phyloP scores from a whole-genome alignment of 805 yeast species.

The Starmerella etchellsii region DNA sequence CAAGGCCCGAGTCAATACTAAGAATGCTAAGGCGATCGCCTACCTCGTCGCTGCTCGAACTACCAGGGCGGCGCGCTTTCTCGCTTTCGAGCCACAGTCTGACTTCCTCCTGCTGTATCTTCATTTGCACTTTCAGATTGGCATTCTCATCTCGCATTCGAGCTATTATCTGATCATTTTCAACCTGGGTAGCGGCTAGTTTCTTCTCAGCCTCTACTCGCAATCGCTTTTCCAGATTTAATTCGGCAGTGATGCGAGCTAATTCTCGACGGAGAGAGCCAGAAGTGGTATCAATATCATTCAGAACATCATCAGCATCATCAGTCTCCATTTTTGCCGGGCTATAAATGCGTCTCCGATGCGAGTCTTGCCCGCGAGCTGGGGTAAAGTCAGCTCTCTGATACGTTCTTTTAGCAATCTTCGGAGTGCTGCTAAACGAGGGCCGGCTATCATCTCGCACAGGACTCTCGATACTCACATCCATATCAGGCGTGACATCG shows the following conservation, averaged over 20 bases:
- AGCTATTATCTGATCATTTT: slow-evolving; percentile 7
- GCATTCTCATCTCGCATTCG: slow-evolving; percentile 8
- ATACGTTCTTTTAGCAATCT: slow-evolving; percentile 16
- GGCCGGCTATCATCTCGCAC: slow-evolving; percentile 5
- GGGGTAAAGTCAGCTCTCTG: slow-evolving; percentile 21
- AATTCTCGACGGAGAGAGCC: neutral
- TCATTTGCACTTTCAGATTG: slow-evolving; percentile 5
- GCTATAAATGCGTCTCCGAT: slow-evolving; percentile 19
- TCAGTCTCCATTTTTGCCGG: slow-evolving; percentile 8
- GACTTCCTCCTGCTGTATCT: slow-evolving; percentile 7
- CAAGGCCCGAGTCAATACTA: slow-evolving; percentile 3
- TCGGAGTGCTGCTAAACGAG: slow-evolving; percentile 17
- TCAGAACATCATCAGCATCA: neutral
- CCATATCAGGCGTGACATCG: neutral
- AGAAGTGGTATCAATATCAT: too few relatives aligned
- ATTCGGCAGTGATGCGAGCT: slow-evolving; percentile 8
- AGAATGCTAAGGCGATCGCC: slow-evolving; percentile 7
- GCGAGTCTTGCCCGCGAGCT: slow-evolving; percentile 11
- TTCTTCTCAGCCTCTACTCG: slow-evolving; percentile 7
- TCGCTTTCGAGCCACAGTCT: slow-evolving; percentile 3
- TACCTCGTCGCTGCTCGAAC: slow-evolving; percentile 1
- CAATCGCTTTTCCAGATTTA: slow-evolving; percentile 5
- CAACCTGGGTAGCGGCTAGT: slow-evolving; percentile 11
- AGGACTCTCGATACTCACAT: neutral
- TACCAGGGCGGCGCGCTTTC: neutral